Base-by-base conservation (phyloP, 192 early-diverging fungal species). In the Coemansia sp. region DNA sequence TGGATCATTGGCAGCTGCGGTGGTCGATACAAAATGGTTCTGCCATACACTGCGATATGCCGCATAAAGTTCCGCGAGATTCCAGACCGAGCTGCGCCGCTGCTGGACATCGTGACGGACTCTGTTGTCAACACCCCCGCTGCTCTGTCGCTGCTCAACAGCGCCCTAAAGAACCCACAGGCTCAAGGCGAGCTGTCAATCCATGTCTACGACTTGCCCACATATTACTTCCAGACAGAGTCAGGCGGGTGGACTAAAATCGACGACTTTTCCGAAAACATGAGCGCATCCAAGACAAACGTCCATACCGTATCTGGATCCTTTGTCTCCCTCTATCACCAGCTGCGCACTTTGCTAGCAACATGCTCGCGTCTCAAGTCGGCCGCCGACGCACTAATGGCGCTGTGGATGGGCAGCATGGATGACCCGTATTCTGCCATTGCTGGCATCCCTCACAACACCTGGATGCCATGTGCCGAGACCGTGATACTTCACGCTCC, bases 21-120 rank as follows among this genome's bases (percentile, higher is more conserved):
- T n/a, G n/a, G 64, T 26, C 74, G 79, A 36, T 82, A 76, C 74
- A 82, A 82, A 59, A 76, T 82, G 79, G 79, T 73, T 2, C 62
- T 82, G 26, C 74, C 79, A 5, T 76, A 76, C 65, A 82, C 74
- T 37, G 61, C 74, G 5, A 69, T 82, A 6, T 76, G 70, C 34
- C 73, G 73, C 13, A 82, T 82, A 39, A 73, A 65, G 31, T 76
- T 82, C 68, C 74, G 74, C 64, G 79, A 82, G 38, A 13, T 64
- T 4, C 79, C 79, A 2, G 79, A 82, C 21, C 31, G 70, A 28
- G 68, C 74, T 8, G 68, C 50, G 18, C 12, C 62, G 14, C 68
- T 82, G 23, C 63, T 76, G 3, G 79, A 82, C 28, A 34, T 62
- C 16, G 53, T 65, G 6, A 39, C 56, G 6, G 79, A 82, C 7